These are phyloP conservation scores for Cubamyces lactineus DNA, from an alignment of 768 basidiomycete genomes.

Conservation along the genomic window DNA sequence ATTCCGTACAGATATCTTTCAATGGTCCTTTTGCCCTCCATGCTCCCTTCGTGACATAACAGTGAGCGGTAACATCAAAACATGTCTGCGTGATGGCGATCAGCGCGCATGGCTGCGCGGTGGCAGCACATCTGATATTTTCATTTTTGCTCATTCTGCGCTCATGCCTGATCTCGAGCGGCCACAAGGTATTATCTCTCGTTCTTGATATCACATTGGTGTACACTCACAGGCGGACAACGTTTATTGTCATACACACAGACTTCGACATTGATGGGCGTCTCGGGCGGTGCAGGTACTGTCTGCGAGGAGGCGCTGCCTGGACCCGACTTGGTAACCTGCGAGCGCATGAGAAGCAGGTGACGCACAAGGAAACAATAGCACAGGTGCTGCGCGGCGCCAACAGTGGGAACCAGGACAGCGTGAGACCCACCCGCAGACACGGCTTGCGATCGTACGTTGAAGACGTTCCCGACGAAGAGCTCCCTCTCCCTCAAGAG, in stretches of 20 bases:
- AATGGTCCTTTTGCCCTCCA: too few relatives aligned
- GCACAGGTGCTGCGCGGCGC: not conserved
- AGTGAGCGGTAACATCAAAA: too few relatives aligned
- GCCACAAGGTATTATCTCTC: not conserved
- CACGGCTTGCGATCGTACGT: too few relatives aligned
- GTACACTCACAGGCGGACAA: not conserved
- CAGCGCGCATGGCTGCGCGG: not conserved
- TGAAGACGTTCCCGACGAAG: too few relatives aligned
- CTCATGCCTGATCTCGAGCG: not conserved
- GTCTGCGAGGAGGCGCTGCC: not conserved
- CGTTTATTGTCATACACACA: not conserved
- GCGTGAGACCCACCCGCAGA: too few relatives aligned
- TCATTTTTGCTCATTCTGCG: not conserved
- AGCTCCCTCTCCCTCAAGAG: too few relatives aligned
- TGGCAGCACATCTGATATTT: not conserved
- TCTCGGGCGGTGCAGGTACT: not conserved
- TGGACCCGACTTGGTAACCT: slow-evolving; percentile 4
- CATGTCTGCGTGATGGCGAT: not conserved
- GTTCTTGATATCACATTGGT: too few relatives aligned
- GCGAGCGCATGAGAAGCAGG: slow-evolving; percentile 1
- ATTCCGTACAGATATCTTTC: too few relatives aligned
- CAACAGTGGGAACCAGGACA: not conserved
- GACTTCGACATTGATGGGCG: slow-evolving; percentile 5
- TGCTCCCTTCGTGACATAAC: not conserved
- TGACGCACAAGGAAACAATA: not conserved